These are phyloP conservation scores for Parathielavia hyrcaniae DNA, from an alignment of 495 filamentous ascomycete genomes.

Conservation along the genomic window DNA sequence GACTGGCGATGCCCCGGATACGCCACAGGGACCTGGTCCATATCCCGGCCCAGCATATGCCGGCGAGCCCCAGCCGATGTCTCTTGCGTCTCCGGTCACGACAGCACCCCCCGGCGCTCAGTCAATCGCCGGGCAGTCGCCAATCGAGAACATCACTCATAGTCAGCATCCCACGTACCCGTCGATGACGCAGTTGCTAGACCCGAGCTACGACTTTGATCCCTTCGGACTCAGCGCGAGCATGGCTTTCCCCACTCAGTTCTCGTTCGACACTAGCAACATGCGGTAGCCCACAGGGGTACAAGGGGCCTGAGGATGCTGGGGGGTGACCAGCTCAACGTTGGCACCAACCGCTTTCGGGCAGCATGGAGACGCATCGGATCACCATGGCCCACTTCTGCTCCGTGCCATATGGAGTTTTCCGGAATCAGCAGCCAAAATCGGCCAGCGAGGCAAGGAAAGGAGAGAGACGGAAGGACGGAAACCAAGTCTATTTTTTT, in stretches of 20 bases:
- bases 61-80: conserved; percentile 37
- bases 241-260: conserved; percentile 90
- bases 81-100: conserved; percentile 39
- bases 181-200: conserved; percentile 64
- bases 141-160: conserved; percentile 30
- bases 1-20: conserved; percentile 51
- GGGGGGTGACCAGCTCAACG: neutral
- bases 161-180: conserved; percentile 42
- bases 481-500: too few species aligned
- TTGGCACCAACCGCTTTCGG: neutral
- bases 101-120: conserved; percentile 30
- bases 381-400: neutral
- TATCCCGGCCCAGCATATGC: conserved; percentile 53
- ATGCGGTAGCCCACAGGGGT: conserved; percentile 38
- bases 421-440: too few species aligned
- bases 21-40: conserved; percentile 60
- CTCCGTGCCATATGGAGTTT: too few species aligned
- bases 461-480: too few species aligned
- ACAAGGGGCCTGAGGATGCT: neutral
- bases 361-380: neutral
- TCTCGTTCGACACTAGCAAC: conserved; percentile 67
- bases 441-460: too few species aligned
- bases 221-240: conserved; percentile 85
- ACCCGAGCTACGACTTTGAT: conserved; percentile 80
- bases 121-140: conserved; percentile 30